Evolutionary conservation across 2,329 filamentous ascomycete species (phyloP).

Genomic region (Alternaria angustiovoidea): DNA sequence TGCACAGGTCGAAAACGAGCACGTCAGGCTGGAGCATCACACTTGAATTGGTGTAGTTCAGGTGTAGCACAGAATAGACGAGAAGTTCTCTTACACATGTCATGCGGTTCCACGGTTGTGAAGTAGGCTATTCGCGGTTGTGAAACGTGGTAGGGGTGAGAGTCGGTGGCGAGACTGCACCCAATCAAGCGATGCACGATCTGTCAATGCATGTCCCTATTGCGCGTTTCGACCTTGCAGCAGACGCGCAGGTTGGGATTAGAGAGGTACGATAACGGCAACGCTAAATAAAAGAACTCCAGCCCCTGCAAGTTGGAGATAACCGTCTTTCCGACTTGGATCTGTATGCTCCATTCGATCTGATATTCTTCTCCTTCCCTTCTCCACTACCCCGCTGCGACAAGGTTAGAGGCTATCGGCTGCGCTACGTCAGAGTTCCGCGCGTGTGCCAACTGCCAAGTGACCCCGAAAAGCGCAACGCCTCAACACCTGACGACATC

Average conservation of each 20-base stretch:
- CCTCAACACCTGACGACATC: conserved; percentile 24
- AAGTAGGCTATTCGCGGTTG: conserved; percentile 2
- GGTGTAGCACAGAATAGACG: neutral
- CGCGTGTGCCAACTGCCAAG: conserved; percentile 12
- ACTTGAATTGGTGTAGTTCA: neutral
- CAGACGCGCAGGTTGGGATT: conserved; percentile 28
- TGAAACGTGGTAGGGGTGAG: conserved; percentile 27
- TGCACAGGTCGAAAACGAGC: neutral
- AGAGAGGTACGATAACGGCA: conserved; percentile 26
- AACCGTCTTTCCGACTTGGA: neutral
- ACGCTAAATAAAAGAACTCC: conserved; percentile 28
- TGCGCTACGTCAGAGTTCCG: conserved; percentile 33
- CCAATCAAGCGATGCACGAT: conserved; percentile 40
- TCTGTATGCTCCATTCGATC: neutral
- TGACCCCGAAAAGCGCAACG: conserved; percentile 19
- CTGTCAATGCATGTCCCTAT: conserved; percentile 31
- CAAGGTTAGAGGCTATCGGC: conserved; percentile 24
- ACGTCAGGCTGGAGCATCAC: neutral
- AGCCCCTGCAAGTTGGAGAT: conserved; percentile 11
- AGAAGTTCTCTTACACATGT: conserved; percentile 6
- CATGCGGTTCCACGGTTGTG: neutral
- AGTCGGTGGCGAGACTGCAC: conserved; percentile 31
- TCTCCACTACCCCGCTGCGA: conserved; percentile 15
- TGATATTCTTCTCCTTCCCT: neutral
- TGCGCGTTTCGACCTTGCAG: conserved; percentile 32